Evolutionary conservation across 2,329 filamentous ascomycete genomes (phyloP), one percentile per base, ranked within the genome.

Genomic region (Aspergillus felis): DNA sequence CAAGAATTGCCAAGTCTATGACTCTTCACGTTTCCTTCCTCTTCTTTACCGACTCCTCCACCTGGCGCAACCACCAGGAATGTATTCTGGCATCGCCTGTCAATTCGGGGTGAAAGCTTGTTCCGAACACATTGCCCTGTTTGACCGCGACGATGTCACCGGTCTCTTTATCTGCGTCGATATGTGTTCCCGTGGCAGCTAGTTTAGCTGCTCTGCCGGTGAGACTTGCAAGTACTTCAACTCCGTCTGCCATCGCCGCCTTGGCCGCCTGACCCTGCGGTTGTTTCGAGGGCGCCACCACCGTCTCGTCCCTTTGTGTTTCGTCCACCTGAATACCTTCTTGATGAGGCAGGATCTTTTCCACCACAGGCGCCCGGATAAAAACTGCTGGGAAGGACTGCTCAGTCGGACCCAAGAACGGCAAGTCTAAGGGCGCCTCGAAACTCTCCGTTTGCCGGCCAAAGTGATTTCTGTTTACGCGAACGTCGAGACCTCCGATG

Each of bases 401-500:
- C 29, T 52, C 61, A 25, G 64, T 48, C 56, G 64, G 47, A 9
- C 64, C 63, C 4, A 96, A 77, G 67, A 96, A 95, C 0, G 87
- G 85, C 25, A 97, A 78, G 14, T 88, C 76, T 32, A 97, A 74
- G 50, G 86, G 82, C 0, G 88, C 86, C 68, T 94, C 86, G 74
- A 97, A 97, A 70, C 90, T 95, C 76, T 97, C 91, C 14, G 89
- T 88, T 75, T 99, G 94, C 55, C 93, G 85, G 3, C 94, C 94
- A 70, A 97, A 99, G 74, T 97, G 91, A 70, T 97, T 99, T 50
- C 94, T 84, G 70, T 95, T 92, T 32, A 97, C 92, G 49, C 91
- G 83, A 38, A 99, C 92, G 68, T 92, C 88, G 41, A 99, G 82
- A 2, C 94, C 94, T 14, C 94, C 94, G 61, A 99, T 91, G 54